Conservation (phyloP, 192 early-diverging fungal genomes). For the Tieghemiomyces parasiticus region DNA sequence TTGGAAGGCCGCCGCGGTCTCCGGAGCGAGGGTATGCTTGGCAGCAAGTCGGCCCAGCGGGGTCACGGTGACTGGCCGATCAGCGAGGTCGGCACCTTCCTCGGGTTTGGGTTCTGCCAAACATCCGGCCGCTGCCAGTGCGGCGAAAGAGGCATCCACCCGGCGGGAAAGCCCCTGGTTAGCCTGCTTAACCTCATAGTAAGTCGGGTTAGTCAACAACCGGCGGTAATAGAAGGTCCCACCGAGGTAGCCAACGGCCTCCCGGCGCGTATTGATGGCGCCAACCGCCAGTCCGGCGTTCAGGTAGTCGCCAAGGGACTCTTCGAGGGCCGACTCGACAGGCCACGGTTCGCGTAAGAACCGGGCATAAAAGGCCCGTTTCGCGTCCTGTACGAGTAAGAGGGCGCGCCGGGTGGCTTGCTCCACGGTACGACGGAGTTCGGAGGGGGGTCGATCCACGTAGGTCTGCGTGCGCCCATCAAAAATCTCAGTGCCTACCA, state of each 20-base stretch:
- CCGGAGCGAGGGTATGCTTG: conserved; percentile 81
- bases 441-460: conserved; percentile 94
- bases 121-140: conserved; percentile 57
- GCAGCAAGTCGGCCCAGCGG: conserved; percentile 71
- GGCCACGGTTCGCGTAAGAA: conserved; percentile 93
- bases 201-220: conserved; percentile 85
- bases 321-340: conserved; percentile 70
- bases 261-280: conserved; percentile 78
- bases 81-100: conserved; percentile 10
- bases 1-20: conserved; percentile 52
- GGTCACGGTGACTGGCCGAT: conserved; percentile 50
- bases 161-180: conserved; percentile 66
- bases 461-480: conserved; percentile 81
- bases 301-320: conserved; percentile 68
- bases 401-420: conserved; percentile 87
- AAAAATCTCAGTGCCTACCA: conserved; percentile 97
- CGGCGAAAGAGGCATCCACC: conserved; percentile 51
- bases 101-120: conserved; percentile 24
- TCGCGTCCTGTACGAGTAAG: conserved; percentile 87
- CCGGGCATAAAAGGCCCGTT: conserved; percentile 98
- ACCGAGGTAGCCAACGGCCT: conserved; percentile 86
- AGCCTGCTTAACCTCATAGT: conserved; percentile 76
- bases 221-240: conserved; percentile 96
- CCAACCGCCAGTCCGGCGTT: conserved; percentile 89
- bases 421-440: conserved; percentile 98